Conservation (phyloP, 345 rosid species). For the Corchorus olitorius region DNA sequence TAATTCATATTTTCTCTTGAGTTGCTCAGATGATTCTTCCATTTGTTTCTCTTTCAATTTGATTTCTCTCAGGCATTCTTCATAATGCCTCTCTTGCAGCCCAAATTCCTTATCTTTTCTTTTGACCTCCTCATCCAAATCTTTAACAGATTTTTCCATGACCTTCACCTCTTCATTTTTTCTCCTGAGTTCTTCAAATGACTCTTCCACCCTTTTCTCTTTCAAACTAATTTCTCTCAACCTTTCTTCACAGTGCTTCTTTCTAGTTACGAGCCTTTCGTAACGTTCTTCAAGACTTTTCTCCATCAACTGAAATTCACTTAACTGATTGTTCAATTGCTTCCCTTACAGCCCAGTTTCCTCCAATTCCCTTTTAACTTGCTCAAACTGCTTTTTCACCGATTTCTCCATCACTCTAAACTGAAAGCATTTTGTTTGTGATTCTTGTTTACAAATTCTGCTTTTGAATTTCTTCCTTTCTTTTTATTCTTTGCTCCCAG, state of each 20-base stretch:
- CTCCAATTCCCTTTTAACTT: neutral
- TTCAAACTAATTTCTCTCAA: neutral
- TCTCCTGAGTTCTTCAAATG: neutral
- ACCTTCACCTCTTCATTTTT: constrained; percentile 12
- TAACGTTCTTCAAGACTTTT: constrained; percentile 17
- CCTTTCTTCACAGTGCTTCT: constrained; percentile 3
- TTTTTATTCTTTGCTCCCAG: constrained; percentile 31
- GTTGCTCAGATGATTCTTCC: constrained; percentile 18
- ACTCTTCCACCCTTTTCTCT: neutral
- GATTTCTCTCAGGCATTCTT: constrained; percentile 5
- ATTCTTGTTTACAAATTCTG: too few relatives aligned
- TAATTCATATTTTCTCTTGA: neutral
- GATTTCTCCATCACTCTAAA: neutral
- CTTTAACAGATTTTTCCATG: too few relatives aligned
- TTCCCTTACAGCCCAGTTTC: neutral
- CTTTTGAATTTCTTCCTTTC: too few relatives aligned
- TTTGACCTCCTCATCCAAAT: too few relatives aligned
- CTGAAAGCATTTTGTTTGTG: too few relatives aligned
- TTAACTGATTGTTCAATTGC: neutral
- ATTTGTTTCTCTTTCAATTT: constrained; percentile 23
- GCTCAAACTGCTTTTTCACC: neutral
- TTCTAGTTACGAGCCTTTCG: constrained; percentile 28
- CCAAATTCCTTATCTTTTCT: constrained; percentile 3
- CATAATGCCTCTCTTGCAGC: constrained; percentile 19
- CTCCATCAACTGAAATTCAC: constrained; percentile 9